phyloP scores from a whole-genome alignment of 805 yeast species.

The Pichia thaimueangensis region DNA sequence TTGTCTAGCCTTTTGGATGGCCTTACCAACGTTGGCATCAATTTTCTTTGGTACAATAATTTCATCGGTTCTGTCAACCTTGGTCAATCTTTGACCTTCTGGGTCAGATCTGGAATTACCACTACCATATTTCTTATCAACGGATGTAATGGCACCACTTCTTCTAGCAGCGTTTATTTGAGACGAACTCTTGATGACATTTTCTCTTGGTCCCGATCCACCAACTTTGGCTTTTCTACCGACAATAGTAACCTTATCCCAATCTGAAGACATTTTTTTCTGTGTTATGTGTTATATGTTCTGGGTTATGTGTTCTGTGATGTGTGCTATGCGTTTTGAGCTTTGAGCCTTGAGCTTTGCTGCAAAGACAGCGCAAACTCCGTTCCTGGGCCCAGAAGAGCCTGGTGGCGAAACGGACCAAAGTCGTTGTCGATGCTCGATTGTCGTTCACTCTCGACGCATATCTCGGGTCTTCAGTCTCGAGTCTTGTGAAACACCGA shows the following conservation, averaged over 20 bases:
- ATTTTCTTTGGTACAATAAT: slow-evolving; percentile 89
- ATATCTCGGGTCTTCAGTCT: too few species aligned
- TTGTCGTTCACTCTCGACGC: too few species aligned
- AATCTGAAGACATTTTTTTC: slow-evolving; percentile 50
- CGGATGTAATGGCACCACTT: slow-evolving; percentile 79
- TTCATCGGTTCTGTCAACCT: slow-evolving; percentile 88
- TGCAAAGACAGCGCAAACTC: too few species aligned
- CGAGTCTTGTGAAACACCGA: too few species aligned
- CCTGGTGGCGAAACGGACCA: too few species aligned
- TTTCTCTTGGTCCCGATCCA: slow-evolving; percentile 73
- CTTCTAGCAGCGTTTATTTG: slow-evolving; percentile 93
- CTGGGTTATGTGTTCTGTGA: too few species aligned
- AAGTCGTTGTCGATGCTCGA: too few species aligned
- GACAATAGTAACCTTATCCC: slow-evolving; percentile 88
- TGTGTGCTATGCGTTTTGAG: too few species aligned
- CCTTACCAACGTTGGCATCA: slow-evolving; percentile 78
- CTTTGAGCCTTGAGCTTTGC: too few species aligned
- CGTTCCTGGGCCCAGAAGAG: too few species aligned
- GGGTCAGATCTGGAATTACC: slow-evolving; percentile 60
- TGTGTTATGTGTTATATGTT: too few species aligned
- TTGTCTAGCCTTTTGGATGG: slow-evolving; percentile 77
- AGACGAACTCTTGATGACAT: slow-evolving; percentile 70
- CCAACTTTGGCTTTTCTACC: slow-evolving; percentile 88
- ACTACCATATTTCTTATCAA: slow-evolving; percentile 85
- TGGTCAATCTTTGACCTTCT: slow-evolving; percentile 93